Conservation (phyloP, 176 grass and related monocot species). For the Elaeis guineensis region DNA sequence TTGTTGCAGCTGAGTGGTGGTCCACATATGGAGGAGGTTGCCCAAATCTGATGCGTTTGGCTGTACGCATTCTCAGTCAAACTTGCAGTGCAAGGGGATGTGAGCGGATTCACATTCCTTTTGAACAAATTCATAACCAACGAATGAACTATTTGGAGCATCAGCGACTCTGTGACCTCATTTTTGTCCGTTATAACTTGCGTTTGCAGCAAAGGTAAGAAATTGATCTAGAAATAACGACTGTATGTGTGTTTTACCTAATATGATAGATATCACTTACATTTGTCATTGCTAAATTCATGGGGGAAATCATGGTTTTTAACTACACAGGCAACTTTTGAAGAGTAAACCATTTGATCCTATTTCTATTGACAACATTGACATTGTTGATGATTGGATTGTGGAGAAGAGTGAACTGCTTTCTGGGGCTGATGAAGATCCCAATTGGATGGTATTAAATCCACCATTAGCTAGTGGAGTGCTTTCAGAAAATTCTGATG, state of each 20-base stretch:
- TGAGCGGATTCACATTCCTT: slow-evolving; percentile 45
- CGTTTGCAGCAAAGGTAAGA: slow-evolving; percentile 69
- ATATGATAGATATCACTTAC: too few relatives aligned
- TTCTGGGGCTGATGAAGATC: slow-evolving; percentile 27
- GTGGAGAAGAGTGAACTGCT: slow-evolving; percentile 46
- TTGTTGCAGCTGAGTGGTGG: slow-evolving; percentile 81
- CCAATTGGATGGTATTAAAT: slow-evolving; percentile 71
- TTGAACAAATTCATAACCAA: slow-evolving; percentile 65
- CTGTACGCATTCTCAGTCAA: slow-evolving; percentile 81
- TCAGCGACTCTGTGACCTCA: slow-evolving; percentile 56
- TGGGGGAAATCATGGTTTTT: slow-evolving; percentile 8
- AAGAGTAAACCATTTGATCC: slow-evolving; percentile 65
- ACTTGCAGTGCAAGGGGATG: slow-evolving; percentile 75
- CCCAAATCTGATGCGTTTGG: slow-evolving; percentile 64
- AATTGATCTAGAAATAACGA: background rate
- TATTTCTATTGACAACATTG: slow-evolving; percentile 55
- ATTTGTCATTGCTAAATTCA: background rate
- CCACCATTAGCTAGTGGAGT: slow-evolving; percentile 26
- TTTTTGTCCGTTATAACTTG: slow-evolving; percentile 86
- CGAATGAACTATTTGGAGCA: slow-evolving; percentile 83
- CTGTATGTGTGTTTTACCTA: too few relatives aligned
- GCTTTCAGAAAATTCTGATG: slow-evolving; percentile 22
- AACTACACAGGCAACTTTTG: slow-evolving; percentile 37
- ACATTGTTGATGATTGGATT: slow-evolving; percentile 77
- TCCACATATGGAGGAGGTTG: slow-evolving; percentile 77